Percentiles rank a stretch among this genome's conserved stretches.
These are phyloP conservation scores for Tuber magnatum DNA, from an alignment of 495 filamentous ascomycete species.

Conservation along the genomic window DNA sequence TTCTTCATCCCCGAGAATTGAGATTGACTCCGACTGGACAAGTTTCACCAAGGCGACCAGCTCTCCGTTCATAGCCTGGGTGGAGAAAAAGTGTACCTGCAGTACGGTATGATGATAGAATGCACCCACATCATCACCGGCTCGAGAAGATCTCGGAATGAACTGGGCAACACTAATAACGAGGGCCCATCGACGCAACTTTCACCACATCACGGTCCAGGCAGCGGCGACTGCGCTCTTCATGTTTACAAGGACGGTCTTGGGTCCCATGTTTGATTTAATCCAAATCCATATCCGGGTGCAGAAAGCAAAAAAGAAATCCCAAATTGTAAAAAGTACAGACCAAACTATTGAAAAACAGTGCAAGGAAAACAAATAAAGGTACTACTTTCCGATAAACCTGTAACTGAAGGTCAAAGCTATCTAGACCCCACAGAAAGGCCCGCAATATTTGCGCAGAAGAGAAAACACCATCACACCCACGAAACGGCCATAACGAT, in stretches of 20 bases:
- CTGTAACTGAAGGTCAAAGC: conserved; percentile 3
- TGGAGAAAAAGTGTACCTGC: neutral
- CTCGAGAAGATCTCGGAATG: neutral
- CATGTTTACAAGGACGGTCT: neutral
- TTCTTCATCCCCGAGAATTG: neutral
- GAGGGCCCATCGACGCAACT: neutral
- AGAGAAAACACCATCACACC: conserved; percentile 16
- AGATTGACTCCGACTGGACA: neutral
- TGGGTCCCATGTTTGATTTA: neutral
- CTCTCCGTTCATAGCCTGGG: neutral
- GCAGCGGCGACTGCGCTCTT: neutral
- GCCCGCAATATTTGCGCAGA: conserved; percentile 2
- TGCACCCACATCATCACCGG: no score
- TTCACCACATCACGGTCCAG: neutral
- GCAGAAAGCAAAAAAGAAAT: conserved; percentile 21
- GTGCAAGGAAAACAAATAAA: conserved; percentile 21
- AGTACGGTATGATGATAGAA: no score
- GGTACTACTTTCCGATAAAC: conserved; percentile 23
- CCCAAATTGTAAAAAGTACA: conserved; percentile 36
- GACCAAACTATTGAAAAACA: conserved; percentile 25
- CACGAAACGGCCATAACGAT: conserved; percentile 8
- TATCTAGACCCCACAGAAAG: neutral
- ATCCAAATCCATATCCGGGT: neutral
- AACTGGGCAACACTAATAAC: neutral
- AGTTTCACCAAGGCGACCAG: neutral